Percentiles rank a stretch among this genome's conserved stretches.
These are phyloP conservation scores for Guadua angustifolia DNA, from an alignment of 176 grass and related monocot species.

Conservation along the genomic window DNA sequence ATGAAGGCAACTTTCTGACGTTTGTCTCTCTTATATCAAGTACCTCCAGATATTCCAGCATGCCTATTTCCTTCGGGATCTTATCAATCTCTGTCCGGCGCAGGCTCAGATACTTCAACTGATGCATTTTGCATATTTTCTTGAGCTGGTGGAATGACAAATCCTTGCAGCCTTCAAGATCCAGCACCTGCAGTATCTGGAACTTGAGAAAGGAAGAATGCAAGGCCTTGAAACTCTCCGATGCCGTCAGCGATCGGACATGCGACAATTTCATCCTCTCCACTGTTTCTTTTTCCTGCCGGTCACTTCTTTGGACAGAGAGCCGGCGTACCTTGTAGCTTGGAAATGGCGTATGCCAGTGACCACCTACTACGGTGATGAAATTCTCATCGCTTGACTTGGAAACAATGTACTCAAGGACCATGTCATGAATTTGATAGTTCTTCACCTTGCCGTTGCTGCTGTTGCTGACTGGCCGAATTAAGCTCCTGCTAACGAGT, in stretches of 20 bases:
- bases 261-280: constrained; percentile 27
- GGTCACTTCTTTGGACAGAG: not conserved
- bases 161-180: constrained; percentile 38
- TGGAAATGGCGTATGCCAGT: constrained; percentile 34
- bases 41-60: constrained; percentile 19
- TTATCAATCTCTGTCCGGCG: not conserved
- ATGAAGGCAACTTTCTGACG: not conserved
- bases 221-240: not conserved
- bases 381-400: constrained; percentile 48
- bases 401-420: constrained; percentile 37
- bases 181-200: constrained; percentile 25
- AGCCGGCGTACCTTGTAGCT: constrained; percentile 16
- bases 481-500: constrained; percentile 29
- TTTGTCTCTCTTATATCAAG: constrained; percentile 47
- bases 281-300: not conserved
- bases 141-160: not conserved
- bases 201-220: constrained; percentile 2
- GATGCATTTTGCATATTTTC: constrained; percentile 36
- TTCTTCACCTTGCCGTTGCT: constrained; percentile 43
- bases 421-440: constrained; percentile 45
- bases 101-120: constrained; percentile 39
- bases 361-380: constrained; percentile 28
- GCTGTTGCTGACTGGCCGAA: constrained; percentile 9
- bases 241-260: constrained; percentile 28
- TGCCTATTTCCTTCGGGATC: not conserved